A percentile compares a stretch with the other conserved stretches of the same genome.
These are phyloP conservation scores for Bidens hawaiensis DNA, from an alignment of 140 eudicot species.

Conservation along the genomic window DNA sequence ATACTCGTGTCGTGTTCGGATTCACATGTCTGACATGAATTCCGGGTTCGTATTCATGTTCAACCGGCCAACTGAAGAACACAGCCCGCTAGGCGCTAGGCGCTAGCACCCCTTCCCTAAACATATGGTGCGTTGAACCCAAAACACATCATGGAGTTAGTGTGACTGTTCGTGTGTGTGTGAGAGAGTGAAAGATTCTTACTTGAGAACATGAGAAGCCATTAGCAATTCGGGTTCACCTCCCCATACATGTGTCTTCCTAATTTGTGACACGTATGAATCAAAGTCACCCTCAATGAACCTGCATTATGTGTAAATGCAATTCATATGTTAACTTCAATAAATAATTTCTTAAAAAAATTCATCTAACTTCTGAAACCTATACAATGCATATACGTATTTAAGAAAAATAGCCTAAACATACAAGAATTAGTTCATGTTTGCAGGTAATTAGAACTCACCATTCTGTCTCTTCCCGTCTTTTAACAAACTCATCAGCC, in stretches of 20 bases:
- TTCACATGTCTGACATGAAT: not conserved
- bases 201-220: slow-evolving; percentile 96
- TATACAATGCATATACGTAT: too few species aligned
- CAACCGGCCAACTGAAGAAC: not conserved
- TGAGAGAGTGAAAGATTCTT: slow-evolving; percentile 22
- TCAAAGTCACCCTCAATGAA: slow-evolving; percentile 89
- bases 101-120: not conserved
- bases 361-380: too few species aligned
- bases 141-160: slow-evolving; percentile 4
- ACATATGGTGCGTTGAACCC: not conserved
- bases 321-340: not conserved
- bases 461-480: slow-evolving; percentile 94
- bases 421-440: not conserved
- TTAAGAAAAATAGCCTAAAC: too few species aligned
- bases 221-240: slow-evolving; percentile 94
- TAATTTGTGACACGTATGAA: slow-evolving; percentile 66
- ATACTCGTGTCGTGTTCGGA: not conserved
- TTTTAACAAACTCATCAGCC: slow-evolving; percentile 83
- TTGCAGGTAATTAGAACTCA: slow-evolving; percentile 17
- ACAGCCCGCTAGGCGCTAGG: too few species aligned
- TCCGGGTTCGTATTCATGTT: not conserved
- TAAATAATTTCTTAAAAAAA: not conserved
- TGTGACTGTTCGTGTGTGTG: not conserved
- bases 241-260: slow-evolving; percentile 96
- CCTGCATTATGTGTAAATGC: slow-evolving; percentile 35